Evolutionary conservation across 352 stramenopile species (phyloP).

Genomic region (Phytophthora sansomeana): DNA sequence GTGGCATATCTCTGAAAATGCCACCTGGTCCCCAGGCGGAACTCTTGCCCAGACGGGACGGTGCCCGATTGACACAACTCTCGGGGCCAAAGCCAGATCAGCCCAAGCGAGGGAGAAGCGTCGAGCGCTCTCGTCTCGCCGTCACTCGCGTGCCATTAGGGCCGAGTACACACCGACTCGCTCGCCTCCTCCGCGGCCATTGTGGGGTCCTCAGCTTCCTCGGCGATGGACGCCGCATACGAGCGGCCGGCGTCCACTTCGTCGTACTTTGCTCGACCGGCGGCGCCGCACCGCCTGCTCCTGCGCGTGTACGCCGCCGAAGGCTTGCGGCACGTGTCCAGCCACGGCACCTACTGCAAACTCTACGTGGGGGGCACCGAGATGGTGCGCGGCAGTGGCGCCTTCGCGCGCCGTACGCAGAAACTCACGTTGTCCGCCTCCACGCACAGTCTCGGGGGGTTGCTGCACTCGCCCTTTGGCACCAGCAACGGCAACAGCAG

Average conservation of each 20-base stretch:
- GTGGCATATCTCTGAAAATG: no score
- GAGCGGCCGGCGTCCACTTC: slow-evolving; percentile 47
- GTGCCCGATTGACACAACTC: slow-evolving; percentile 23
- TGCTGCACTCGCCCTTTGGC: slow-evolving; percentile 32
- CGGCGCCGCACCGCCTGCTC: slow-evolving; percentile 48
- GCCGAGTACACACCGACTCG: slow-evolving; percentile 16
- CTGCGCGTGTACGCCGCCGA: slow-evolving; percentile 75
- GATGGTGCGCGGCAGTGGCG: slow-evolving; percentile 48
- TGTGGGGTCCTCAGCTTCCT: slow-evolving; percentile 27
- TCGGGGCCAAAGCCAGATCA: slow-evolving; percentile 39
- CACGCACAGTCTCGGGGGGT: slow-evolving; percentile 32
- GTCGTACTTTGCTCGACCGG: slow-evolving; percentile 42
- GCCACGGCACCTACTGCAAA: slow-evolving; percentile 79
- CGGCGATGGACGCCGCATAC: slow-evolving; percentile 28
- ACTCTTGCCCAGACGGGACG: slow-evolving; percentile 23
- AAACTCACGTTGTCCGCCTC: slow-evolving; percentile 37
- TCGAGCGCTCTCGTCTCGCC: background rate
- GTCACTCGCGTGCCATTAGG: slow-evolving; percentile 22
- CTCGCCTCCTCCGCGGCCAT: background rate
- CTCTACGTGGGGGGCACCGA: slow-evolving; percentile 66
- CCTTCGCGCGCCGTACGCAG: slow-evolving; percentile 50
- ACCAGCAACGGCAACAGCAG: slow-evolving; percentile 4
- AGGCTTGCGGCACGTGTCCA: slow-evolving; percentile 66
- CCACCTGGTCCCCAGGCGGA: slow-evolving; percentile 3
- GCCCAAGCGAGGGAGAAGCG: slow-evolving; percentile 16